phyloP scores from a whole-genome alignment of 73 alveolate species.

The Effrenium voratum region DNA sequence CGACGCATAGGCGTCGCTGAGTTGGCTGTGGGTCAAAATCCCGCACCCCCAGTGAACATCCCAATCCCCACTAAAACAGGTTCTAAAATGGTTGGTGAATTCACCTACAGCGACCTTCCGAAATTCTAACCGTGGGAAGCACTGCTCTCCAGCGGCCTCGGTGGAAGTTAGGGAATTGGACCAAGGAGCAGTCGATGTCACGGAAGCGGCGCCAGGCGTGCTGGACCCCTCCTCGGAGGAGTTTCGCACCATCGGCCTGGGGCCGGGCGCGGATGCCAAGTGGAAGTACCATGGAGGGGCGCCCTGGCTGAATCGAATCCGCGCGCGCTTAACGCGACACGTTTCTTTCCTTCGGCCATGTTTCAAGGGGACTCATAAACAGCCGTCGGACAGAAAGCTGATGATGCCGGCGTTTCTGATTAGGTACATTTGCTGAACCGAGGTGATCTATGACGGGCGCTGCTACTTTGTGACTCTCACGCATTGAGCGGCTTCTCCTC shows the following conservation, averaged over 20 bases:
- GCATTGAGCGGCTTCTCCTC: neutral
- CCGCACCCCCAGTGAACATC: too few relatives aligned
- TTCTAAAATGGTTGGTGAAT: too few relatives aligned
- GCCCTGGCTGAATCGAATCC: neutral
- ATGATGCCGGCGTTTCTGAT: neutral
- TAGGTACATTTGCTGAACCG: neutral
- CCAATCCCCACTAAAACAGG: too few relatives aligned
- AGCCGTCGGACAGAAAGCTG: neutral
- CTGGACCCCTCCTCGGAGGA: neutral
- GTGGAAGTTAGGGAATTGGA: neutral
- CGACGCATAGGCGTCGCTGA: too few relatives aligned
- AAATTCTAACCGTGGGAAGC: too few relatives aligned
- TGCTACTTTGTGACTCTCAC: slow-evolving; percentile 15
- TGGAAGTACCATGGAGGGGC: slow-evolving; percentile 55
- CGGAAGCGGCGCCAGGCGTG: neutral
- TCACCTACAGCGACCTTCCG: too few relatives aligned
- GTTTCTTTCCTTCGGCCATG: neutral
- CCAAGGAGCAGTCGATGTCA: neutral
- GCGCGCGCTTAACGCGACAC: neutral
- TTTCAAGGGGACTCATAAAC: neutral
- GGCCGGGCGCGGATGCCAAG: neutral
- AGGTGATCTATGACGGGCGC: slow-evolving; percentile 33
- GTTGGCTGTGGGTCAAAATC: too few relatives aligned
- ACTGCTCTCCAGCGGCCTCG: too few relatives aligned
- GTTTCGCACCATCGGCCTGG: neutral